These are phyloP conservation scores for Verbena officinalis DNA, from an alignment of 257 asterid genomes.

Conservation along the genomic window DNA sequence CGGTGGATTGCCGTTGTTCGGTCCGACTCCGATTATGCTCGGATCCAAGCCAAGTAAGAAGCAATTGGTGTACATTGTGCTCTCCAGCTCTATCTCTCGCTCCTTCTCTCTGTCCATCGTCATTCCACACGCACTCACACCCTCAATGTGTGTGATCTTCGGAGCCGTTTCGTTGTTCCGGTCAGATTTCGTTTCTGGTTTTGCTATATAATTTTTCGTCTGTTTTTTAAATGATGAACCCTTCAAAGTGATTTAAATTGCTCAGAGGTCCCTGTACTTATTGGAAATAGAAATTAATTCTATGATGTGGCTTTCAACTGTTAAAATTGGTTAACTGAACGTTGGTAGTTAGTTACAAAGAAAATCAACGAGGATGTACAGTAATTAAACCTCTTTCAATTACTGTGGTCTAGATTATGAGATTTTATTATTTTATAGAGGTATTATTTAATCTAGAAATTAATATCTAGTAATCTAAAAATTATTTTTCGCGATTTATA, in stretches of 20 bases:
- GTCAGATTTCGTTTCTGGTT: slow-evolving; percentile 39
- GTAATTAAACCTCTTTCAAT: too few species aligned
- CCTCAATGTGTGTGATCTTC: slow-evolving; percentile 35
- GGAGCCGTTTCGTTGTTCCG: slow-evolving; percentile 34
- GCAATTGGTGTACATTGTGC: slow-evolving; percentile 99
- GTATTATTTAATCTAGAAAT: too few species aligned
- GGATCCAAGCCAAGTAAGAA: slow-evolving; percentile 97
- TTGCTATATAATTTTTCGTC: slow-evolving; percentile 20
- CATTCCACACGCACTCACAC: slow-evolving; percentile 51
- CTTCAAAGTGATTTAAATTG: slow-evolving; percentile 23
- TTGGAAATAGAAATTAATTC: background rate
- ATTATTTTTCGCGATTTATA: too few species aligned
- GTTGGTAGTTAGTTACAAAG: too few species aligned
- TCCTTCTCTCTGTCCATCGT: slow-evolving; percentile 99
- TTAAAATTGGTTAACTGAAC: too few species aligned
- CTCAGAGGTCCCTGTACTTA: background rate
- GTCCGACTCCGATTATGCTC: slow-evolving; percentile 80
- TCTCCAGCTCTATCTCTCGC: slow-evolving; percentile 98
- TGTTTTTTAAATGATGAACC: slow-evolving; percentile 19
- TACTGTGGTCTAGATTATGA: too few species aligned
- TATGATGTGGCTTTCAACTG: too few species aligned
- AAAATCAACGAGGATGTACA: too few species aligned
- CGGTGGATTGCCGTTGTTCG: slow-evolving; percentile 82
- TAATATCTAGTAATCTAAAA: too few species aligned
- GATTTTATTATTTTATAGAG: too few species aligned